Conservation (phyloP, 441 rosid species). For the Gossypium laxum region DNA sequence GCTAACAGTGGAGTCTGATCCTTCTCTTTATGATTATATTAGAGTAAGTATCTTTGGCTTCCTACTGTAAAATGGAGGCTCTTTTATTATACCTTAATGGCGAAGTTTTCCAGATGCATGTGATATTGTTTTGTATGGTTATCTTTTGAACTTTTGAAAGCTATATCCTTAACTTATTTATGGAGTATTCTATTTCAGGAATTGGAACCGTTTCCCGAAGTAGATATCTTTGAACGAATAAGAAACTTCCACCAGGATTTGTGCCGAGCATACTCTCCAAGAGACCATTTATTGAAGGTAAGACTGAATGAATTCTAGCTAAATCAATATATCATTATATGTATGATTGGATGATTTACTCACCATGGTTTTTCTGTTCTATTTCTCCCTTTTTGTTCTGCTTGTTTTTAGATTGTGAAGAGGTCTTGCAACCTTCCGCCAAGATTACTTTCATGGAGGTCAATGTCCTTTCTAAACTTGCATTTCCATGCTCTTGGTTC, state of each 20-base stretch:
- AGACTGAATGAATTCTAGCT: constrained; percentile 12
- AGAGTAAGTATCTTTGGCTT: constrained; percentile 42
- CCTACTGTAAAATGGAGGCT: constrained; percentile 2
- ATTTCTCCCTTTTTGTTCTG: constrained; percentile 16
- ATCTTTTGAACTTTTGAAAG: constrained; percentile 8
- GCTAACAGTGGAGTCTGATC: constrained; percentile 57
- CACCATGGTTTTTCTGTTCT: constrained; percentile 4
- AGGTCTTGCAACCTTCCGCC: constrained; percentile 82
- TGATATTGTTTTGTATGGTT: constrained; percentile 13
- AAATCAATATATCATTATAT: constrained; percentile 2
- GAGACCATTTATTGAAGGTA: constrained; percentile 82
- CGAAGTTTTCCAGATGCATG: neutral
- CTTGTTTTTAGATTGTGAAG: constrained; percentile 52
- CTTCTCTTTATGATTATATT: constrained; percentile 62
- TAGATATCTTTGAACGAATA: constrained; percentile 46
- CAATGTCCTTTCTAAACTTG: constrained; percentile 9
- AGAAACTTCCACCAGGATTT: constrained; percentile 52
- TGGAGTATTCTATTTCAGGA: constrained; percentile 43
- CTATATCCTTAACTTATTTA: constrained; percentile 10
- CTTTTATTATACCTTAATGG: neutral
- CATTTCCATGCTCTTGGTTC: constrained; percentile 7
- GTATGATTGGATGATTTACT: constrained; percentile 7
- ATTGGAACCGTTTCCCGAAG: constrained; percentile 77
- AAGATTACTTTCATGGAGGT: constrained; percentile 74
- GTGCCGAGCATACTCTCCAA: constrained; percentile 55